phyloP scores from a whole-genome alignment of 805 yeast species.

The Cyberlindnera mycetangii region DNA sequence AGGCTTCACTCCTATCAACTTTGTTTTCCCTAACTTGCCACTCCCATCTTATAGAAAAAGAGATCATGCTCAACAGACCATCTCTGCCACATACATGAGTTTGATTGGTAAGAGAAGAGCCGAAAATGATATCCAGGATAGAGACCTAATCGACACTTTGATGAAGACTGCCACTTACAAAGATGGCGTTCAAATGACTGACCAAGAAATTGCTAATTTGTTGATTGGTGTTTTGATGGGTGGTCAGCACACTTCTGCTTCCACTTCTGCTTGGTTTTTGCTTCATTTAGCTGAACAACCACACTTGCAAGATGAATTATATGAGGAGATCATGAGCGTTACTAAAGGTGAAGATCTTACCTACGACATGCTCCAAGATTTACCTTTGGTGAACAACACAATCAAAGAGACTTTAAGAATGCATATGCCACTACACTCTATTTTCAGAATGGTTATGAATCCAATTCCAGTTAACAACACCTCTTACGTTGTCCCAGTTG shows the following conservation, averaged over 20 bases:
- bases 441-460: conserved; percentile 85
- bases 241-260: conserved; percentile 97
- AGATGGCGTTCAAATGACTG: conserved; percentile 93
- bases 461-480: conserved; percentile 80
- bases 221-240: conserved; percentile 97
- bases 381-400: conserved; percentile 78
- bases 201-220: conserved; percentile 89
- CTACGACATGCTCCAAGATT: conserved; percentile 77
- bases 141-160: conserved; percentile 87
- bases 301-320: conserved; percentile 78
- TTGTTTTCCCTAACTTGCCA: conserved; percentile 93
- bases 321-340: conserved; percentile 66
- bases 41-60: conserved; percentile 80
- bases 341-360: conserved; percentile 61
- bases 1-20: conserved; percentile 95
- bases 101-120: conserved; percentile 73
- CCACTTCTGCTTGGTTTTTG: conserved; percentile 94
- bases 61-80: conserved; percentile 82
- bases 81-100: conserved; percentile 76
- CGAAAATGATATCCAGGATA: conserved; percentile 71
- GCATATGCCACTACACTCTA: conserved; percentile 95
- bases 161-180: conserved; percentile 82
- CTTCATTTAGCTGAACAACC: conserved; percentile 88
- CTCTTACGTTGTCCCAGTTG: conserved; percentile 77
- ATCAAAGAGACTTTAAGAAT: conserved; percentile 92